A percentile compares a stretch with the other conserved stretches of the same genome.
Evolutionary conservation across 352 stramenopile genomes (phyloP).

Genomic region (Globisporangium paddicum): DNA sequence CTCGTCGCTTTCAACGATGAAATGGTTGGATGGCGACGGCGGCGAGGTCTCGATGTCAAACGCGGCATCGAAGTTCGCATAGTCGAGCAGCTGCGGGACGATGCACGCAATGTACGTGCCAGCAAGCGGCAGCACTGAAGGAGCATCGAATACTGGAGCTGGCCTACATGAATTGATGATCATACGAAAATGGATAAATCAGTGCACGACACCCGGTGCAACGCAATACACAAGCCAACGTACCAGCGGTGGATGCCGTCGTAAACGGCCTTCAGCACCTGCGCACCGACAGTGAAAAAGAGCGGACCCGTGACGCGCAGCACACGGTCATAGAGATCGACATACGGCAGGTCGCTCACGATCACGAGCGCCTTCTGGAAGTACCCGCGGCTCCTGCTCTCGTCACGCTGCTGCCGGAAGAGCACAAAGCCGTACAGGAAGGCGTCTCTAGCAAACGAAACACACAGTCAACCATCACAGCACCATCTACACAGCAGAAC

Average conservation of each 20-base stretch:
- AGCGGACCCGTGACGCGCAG: constrained; percentile 64
- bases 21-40: constrained; percentile 40
- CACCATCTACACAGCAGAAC: not conserved
- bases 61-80: constrained; percentile 31
- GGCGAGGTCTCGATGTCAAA: constrained; percentile 28
- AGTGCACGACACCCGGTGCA: not conserved
- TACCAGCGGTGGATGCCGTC: constrained; percentile 73
- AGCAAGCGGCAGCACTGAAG: constrained; percentile 55
- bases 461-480: not conserved
- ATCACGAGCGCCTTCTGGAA: constrained; percentile 85
- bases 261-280: constrained; percentile 66
- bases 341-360: constrained; percentile 58
- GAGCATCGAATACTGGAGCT: constrained; percentile 32
- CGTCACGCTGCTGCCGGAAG: constrained; percentile 79
- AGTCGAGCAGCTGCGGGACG: constrained; percentile 62
- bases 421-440: constrained; percentile 84
- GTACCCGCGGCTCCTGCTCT: constrained; percentile 62
- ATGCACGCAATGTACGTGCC: constrained; percentile 77
- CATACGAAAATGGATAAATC: not conserved
- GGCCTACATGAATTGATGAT: constrained; percentile 31
- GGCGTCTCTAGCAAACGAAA: constrained; percentile 10
- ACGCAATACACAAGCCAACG: not conserved
- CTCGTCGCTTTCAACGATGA: constrained; percentile 23
- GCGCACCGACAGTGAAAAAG: constrained; percentile 70
- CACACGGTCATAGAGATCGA: constrained; percentile 77